phyloP scores from a whole-genome alignment of 768 basidiomycete species.

The Chalciporus pseudorubinellus region DNA sequence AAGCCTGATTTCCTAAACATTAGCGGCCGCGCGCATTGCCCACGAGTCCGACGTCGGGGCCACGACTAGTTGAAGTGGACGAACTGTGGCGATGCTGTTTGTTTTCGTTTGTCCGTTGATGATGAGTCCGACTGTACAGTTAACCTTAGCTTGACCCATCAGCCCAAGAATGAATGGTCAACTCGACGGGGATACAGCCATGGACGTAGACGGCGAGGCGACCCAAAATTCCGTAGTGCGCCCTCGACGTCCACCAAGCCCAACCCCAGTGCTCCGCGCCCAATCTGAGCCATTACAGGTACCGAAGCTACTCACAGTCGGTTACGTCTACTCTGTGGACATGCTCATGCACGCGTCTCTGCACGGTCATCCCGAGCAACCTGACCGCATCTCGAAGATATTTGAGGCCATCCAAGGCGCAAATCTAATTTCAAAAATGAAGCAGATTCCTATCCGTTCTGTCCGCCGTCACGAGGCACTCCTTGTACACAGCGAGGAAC shows the following conservation, averaged over 20 bases:
- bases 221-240: neutral
- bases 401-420: conserved; percentile 60
- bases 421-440: conserved; percentile 69
- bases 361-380: conserved; percentile 73
- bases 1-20: too few relatives aligned
- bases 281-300: conserved; percentile 33
- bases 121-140: too few relatives aligned
- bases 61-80: too few relatives aligned
- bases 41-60: too few relatives aligned
- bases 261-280: conserved; percentile 20
- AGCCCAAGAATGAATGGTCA: conserved; percentile 19
- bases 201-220: conserved; percentile 30
- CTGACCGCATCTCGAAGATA: conserved; percentile 75
- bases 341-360: conserved; percentile 83
- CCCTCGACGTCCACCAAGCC: conserved; percentile 19
- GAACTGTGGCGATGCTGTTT: too few relatives aligned
- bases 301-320: conserved; percentile 45
- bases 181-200: conserved; percentile 14
- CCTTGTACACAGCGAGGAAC: conserved; percentile 86
- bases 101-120: too few relatives aligned
- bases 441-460: conserved; percentile 69
- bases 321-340: conserved; percentile 80
- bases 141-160: too few relatives aligned
- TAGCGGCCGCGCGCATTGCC: too few relatives aligned
- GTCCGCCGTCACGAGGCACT: conserved; percentile 77